Percentiles rank a stretch among this genome's conserved stretches.
phyloP scores from a whole-genome alignment of 805 yeast genomes.

The Yarrowia alimentaria region DNA sequence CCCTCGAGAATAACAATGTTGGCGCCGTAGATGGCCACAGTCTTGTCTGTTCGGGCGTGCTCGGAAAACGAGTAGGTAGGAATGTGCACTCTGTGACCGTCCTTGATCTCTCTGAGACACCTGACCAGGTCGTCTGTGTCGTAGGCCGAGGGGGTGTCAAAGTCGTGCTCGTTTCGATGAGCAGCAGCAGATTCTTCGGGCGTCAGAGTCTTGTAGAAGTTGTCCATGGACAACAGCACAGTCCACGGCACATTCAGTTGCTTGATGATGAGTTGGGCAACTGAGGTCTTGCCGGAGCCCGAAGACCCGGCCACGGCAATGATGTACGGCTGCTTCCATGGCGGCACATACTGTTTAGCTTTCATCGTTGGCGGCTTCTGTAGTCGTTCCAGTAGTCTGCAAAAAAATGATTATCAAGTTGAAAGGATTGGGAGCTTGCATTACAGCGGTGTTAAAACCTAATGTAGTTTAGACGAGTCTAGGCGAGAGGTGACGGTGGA shows the following conservation, averaged over 20 bases:
- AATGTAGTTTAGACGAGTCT: too few species aligned
- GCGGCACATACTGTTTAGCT: constrained; percentile 55
- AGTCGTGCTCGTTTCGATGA: constrained; percentile 68
- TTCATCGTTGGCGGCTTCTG: background rate
- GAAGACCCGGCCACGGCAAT: constrained; percentile 85
- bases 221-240: constrained; percentile 81
- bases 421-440: constrained; percentile 4
- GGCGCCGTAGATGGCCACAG: constrained; percentile 84
- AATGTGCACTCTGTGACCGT: constrained; percentile 63
- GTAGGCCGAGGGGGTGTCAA: constrained; percentile 81
- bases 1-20: constrained; percentile 93
- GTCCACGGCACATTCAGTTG: constrained; percentile 84
- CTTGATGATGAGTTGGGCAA: constrained; percentile 77
- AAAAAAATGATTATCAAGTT: too few species aligned
- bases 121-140: constrained; percentile 72
- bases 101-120: constrained; percentile 63
- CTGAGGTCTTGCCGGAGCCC: constrained; percentile 93
- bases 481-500: too few species aligned
- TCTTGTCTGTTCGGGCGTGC: constrained; percentile 61
- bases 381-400: too few species aligned
- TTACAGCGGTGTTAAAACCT: too few species aligned
- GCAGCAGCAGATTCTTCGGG: constrained; percentile 63
- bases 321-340: constrained; percentile 85
- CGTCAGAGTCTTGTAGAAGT: constrained; percentile 77
- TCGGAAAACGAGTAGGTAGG: constrained; percentile 67